Evolutionary conservation across 441 rosid genomes (phyloP), one percentile per base, ranked within the genome.

Genomic region (Eruca vesicaria): DNA sequence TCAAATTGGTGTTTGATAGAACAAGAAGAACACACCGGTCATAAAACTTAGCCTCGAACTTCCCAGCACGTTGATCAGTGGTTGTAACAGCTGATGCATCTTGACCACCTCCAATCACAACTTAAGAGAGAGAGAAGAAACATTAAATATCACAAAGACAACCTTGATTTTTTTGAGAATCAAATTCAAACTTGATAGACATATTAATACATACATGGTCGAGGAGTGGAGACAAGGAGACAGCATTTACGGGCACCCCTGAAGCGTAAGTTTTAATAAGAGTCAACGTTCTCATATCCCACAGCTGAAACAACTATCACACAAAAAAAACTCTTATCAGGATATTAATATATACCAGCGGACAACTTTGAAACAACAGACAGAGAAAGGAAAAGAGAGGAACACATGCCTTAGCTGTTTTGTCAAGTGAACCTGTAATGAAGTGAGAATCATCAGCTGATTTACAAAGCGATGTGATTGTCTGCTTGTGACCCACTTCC

Each of bases 101-200:
- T 74, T 95, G 99, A 81, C 99, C 99, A 78, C 99, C 98, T 81
- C 99, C 98, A 82, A 92, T 90, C 50, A 90, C 97, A 78, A 92
- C 97, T 97, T 94, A n/a, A n/a, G 57, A 60, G 57, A 77, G n/a
- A 48, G 38, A 41, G 48, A 43, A 43, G 7, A 43, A 43, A 43
- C 23, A 60, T 2, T 38, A 63, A 19, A 41, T 56, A 48, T 43
- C 33, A 36, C 21, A 67, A 77, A n/a, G 35, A 67, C 43, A 38
- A 64, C 35, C 21, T 43, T 64, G 32, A 14, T 23, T 12, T 14
- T n/a, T 41, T 14, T n/a, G 1, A 18, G 19, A 41, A 41, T 64
- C 56, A 1, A 64, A 43, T 64, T 41, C 35, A 9, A 41, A 5
- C 19, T 43, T 26, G n/a, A 23, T 41, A 45, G 12, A 64, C 9